Base-by-base conservation (phyloP, 306 rosid species). In the Quercus aquifolioides region DNA sequence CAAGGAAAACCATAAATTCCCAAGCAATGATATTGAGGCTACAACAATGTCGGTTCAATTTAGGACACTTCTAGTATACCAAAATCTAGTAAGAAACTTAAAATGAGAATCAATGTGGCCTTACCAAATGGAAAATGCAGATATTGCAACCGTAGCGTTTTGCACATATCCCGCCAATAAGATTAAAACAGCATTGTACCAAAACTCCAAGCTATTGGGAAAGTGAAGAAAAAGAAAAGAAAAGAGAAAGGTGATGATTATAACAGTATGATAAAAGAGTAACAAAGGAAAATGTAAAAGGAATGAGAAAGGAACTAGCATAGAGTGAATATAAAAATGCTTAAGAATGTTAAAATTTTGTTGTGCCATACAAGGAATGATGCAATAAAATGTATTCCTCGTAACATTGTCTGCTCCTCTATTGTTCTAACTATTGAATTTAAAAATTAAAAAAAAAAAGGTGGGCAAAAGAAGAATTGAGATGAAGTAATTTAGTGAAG, bases 11-110 rank as follows among this genome's bases (percentile, higher is more conserved):
- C 71, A 67, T 67, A 18, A 67, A 19, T 3, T 33, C 71, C 71
- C 71, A 67, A 67, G 71, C 71, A 8, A 67, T 19, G 23, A 67
- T 33, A 33, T 67, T 67, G 49, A 67, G 71, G 71, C 71, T 67
- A 26, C 26, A 19, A 67, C 71, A 19, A 67, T 4, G 71, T 33
- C 21, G 33, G 1, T 19, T 64, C 25, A 67, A 33, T 19, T 18
- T 8, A 9, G 8, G 71, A 67, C 0, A 67, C 33, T 67, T 67
- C 10, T 5, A 5, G 7, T 33, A 8, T 13, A 33, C n/a, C 3
- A 19, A 67, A 33, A 18, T 33, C 26, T 5, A 67, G 25, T 23
- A 59, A 59, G 33, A 31, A 33, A 9, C 13, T 31, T 67, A 67
- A 3, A 18, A 67, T 17, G 15, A 35, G 11, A 31, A 67, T 18